Percentiles rank a stretch among this genome's conserved stretches.
phyloP scores from a whole-genome alignment of 1,284 basidiomycete genomes.

The Stygiomarasmius scandens region DNA sequence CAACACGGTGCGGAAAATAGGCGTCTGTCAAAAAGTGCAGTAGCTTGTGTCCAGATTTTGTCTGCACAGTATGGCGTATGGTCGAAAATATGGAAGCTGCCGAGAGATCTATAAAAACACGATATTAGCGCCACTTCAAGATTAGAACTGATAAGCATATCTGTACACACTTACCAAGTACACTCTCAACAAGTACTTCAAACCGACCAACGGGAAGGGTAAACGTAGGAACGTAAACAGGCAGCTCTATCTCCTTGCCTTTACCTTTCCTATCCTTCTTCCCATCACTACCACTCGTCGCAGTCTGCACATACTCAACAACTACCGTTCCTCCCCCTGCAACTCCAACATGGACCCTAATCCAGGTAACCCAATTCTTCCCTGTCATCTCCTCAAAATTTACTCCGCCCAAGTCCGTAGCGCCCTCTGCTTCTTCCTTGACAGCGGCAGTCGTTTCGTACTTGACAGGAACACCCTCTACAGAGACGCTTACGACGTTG shows the following conservation, averaged over 20 bases:
- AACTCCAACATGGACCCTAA: constrained; percentile 58
- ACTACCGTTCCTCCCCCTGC: constrained; percentile 54
- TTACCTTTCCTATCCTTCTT: constrained; percentile 36
- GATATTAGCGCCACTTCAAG: constrained; percentile 4
- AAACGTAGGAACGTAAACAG: constrained; percentile 69
- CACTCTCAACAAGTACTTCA: constrained; percentile 58
- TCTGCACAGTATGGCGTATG: constrained; percentile 45
- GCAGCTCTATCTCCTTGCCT: constrained; percentile 33
- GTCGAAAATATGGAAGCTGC: constrained; percentile 48
- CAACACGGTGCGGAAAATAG: constrained; percentile 55
- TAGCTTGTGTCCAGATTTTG: constrained; percentile 39
- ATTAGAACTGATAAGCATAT: no score
- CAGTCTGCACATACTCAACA: constrained; percentile 58
- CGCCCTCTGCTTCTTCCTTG: constrained; percentile 31
- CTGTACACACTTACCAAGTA: constrained; percentile 58
- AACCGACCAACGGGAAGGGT: constrained; percentile 63
- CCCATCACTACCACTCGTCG: constrained; percentile 37
- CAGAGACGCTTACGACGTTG: constrained; percentile 58
- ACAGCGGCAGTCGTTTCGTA: constrained; percentile 53
- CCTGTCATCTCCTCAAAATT: constrained; percentile 52
- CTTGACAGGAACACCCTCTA: constrained; percentile 66
- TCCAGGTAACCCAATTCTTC: constrained; percentile 66
- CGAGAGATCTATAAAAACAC: constrained; percentile 38
- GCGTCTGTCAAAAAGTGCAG: constrained; percentile 57
- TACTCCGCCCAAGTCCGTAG: constrained; percentile 36